Percentiles rank a stretch among this genome's conserved stretches.
Evolutionary conservation across 768 basidiomycete genomes (phyloP).

Genomic region (Kwoniella sp.): DNA sequence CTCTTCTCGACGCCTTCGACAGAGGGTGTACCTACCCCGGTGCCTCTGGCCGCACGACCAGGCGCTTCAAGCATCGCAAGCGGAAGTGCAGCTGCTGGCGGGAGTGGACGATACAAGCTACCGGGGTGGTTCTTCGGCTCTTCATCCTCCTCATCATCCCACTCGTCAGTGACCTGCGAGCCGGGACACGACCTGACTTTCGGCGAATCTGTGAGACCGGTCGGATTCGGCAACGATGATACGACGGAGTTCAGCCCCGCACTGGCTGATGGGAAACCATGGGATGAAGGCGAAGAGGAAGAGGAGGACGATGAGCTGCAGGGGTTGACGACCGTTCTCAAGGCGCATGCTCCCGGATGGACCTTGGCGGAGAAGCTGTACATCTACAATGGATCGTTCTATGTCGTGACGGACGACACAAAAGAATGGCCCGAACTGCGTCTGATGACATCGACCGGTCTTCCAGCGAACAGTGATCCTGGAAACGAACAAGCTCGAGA

Average conservation of each 20-base stretch:
- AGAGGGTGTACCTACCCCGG: not conserved
- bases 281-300: slow-evolving; percentile 39
- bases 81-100: not conserved
- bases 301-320: slow-evolving; percentile 36
- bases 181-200: slow-evolving; percentile 19
- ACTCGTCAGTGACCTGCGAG: slow-evolving; percentile 1
- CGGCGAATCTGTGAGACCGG: slow-evolving; percentile 14
- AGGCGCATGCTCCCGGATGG: slow-evolving; percentile 51
- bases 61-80: not conserved
- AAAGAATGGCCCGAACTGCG: slow-evolving; percentile 49
- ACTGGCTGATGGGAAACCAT: slow-evolving; percentile 13
- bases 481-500: slow-evolving; percentile 70
- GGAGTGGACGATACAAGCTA: slow-evolving; percentile 10
- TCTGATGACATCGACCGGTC: slow-evolving; percentile 70
- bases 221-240: slow-evolving; percentile 15
- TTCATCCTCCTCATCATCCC: not conserved
- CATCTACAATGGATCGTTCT: slow-evolving; percentile 50
- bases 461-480: slow-evolving; percentile 64
- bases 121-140: slow-evolving; percentile 19
- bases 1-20: slow-evolving; percentile 30
- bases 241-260: slow-evolving; percentile 4
- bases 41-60: not conserved
- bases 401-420: slow-evolving; percentile 49
- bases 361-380: slow-evolving; percentile 51
- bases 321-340: slow-evolving; percentile 30